Base-by-base conservation (phyloP, 1,284 basidiomycete genomes). In the Ustilago sp. region DNA sequence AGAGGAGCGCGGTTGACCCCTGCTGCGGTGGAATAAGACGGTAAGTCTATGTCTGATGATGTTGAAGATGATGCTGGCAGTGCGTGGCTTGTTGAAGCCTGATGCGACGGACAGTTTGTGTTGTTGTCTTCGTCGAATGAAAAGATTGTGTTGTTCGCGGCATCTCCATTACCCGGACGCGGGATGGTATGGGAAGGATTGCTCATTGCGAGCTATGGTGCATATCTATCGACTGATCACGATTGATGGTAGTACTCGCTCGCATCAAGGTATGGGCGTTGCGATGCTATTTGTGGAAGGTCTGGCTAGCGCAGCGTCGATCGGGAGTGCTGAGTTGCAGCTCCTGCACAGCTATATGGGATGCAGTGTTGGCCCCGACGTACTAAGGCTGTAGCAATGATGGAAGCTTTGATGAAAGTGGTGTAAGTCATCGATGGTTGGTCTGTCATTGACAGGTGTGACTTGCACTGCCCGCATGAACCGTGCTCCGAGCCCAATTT, bases 21-120 rank as follows among this genome's bases (percentile, higher is more conserved):
- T 35, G 70, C 54, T 53, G 53, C 43, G 5, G 17, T 61, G 8
- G 65, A 68, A 32, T 73, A 73, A 6, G 61, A 58, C 1, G 70
- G 65, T 11, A 72, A 57, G 3, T 59, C 64, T 12, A 57, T 43
- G 32, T 63, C 56, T n/a, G 38, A 53, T 0, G 63, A 45, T 7
- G 31, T 45, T n/a, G 63, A 59, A 1, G 56, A 64, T 13, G 63
- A 53, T 4, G 31, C 32, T 17, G 28, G 55, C 7, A 23, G 17
- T 23, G 34, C 39, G 4, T 55, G 28, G 11, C 38, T 41, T 5
- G 38, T 19, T 15, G 48, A 41, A 13, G 23, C 4, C 12, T n/a
- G 31, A 34, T 12, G 35, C 12, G 54, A 32, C 39, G 32, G 23
- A 28, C 23, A 28, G 23, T 28, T 38, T 51, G 55, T 23, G n/a